Evolutionary conservation across 1,284 basidiomycete genomes (phyloP).

Genomic region (Melampsora larici-populina): DNA sequence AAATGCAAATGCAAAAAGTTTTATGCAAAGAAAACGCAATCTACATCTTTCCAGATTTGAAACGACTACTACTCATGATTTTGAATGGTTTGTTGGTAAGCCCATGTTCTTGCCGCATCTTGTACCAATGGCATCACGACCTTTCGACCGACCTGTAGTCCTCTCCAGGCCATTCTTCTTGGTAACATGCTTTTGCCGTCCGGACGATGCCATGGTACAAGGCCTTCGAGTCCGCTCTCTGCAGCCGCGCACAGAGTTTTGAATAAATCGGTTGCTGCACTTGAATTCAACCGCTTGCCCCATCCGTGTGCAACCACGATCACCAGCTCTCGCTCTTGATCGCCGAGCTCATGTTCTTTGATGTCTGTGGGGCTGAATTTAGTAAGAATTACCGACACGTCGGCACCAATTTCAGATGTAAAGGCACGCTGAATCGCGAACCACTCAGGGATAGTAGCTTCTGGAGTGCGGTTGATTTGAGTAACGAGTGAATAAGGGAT

Average conservation of each 20-base stretch:
- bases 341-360: constrained; percentile 15
- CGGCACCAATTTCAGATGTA: constrained; percentile 48
- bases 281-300: constrained; percentile 39
- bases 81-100: neutral
- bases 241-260: constrained; percentile 43
- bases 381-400: constrained; percentile 47
- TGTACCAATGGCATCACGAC: constrained; percentile 28
- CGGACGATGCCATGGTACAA: constrained; percentile 45
- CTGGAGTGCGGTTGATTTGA: constrained; percentile 51
- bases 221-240: constrained; percentile 43
- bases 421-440: constrained; percentile 49
- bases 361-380: constrained; percentile 43
- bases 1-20: too few species aligned
- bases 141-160: constrained; percentile 5
- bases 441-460: constrained; percentile 49
- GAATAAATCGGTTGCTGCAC: constrained; percentile 45
- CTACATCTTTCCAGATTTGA: too few species aligned
- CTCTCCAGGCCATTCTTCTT: constrained; percentile 44
- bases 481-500: constrained; percentile 52
- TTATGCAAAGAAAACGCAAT: too few species aligned
- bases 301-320: constrained; percentile 49
- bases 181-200: constrained; percentile 46
- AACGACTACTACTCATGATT: too few species aligned
- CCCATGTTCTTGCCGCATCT: constrained; percentile 27
- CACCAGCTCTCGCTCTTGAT: constrained; percentile 47